phyloP scores from a whole-genome alignment of 345 rosid species.

The Eucalyptus pauciflora region DNA sequence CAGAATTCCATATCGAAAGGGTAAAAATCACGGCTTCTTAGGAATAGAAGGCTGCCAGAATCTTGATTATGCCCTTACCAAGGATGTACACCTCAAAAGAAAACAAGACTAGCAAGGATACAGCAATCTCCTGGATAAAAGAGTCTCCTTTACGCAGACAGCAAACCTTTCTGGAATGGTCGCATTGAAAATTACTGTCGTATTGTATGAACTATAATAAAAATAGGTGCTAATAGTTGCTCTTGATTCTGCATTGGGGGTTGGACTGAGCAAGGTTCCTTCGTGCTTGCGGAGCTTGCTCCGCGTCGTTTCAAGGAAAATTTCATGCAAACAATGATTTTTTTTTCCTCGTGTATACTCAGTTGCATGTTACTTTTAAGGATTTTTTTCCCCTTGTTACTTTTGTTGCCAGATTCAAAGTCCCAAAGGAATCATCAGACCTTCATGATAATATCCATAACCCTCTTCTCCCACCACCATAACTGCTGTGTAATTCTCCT shows the following conservation, averaged over 20 bases:
- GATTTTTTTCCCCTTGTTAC: not conserved
- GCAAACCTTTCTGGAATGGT: not conserved
- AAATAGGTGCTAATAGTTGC: not conserved
- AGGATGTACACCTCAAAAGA: not conserved
- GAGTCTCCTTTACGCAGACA: rapidly evolving
- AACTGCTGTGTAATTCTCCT: rapidly evolving
- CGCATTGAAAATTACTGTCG: not conserved
- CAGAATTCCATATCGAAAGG: no score
- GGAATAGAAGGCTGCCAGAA: no score
- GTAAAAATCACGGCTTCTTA: no score
- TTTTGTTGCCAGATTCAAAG: not conserved
- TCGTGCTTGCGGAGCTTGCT: not conserved
- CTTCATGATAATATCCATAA: not conserved
- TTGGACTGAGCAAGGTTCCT: not conserved
- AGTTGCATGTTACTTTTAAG: no score
- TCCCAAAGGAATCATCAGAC: not conserved
- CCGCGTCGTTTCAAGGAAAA: not conserved
- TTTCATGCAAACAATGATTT: not conserved
- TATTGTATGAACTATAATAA: not conserved
- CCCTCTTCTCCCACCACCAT: not conserved
- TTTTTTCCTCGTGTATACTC: not conserved
- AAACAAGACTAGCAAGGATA: no score
- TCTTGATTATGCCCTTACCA: no score
- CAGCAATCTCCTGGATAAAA: no score
- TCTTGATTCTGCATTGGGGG: not conserved